Evolutionary conservation across 139 green algal species (phyloP).

Genomic region (Chlorella sp.): DNA sequence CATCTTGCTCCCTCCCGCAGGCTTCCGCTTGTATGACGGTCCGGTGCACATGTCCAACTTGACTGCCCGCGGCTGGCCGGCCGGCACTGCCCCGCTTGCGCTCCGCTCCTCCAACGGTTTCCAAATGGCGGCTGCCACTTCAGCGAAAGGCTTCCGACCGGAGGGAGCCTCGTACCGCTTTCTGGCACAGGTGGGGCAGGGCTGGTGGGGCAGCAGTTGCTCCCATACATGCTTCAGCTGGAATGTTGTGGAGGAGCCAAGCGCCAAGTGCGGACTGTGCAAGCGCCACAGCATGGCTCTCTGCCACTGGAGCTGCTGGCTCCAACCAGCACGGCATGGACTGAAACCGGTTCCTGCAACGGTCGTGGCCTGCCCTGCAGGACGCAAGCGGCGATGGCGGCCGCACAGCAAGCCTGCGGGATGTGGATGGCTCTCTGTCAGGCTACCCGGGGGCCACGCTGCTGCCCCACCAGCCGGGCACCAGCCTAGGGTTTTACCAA

Average conservation of each 20-base stretch:
- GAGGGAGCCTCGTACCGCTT: background rate
- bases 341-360: too few relatives aligned
- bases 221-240: too few relatives aligned
- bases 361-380: background rate
- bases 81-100: background rate
- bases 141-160: background rate
- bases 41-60: background rate
- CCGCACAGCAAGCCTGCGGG: background rate
- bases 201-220: too few relatives aligned
- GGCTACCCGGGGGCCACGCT: background rate
- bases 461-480: background rate
- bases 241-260: too few relatives aligned
- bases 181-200: background rate
- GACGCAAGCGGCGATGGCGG: background rate
- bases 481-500: background rate
- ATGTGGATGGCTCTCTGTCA: constrained; percentile 2
- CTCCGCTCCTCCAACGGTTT: background rate
- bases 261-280: too few relatives aligned
- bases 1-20: background rate
- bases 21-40: constrained; percentile 7
- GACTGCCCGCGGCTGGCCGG: background rate
- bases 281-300: too few relatives aligned
- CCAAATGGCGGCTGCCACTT: constrained; percentile 10
- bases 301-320: too few relatives aligned
- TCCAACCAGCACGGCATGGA: too few relatives aligned